These are phyloP conservation scores for Cadophora sp. DNA, from an alignment of 2,329 filamentous ascomycete genomes.

Conservation along the genomic window DNA sequence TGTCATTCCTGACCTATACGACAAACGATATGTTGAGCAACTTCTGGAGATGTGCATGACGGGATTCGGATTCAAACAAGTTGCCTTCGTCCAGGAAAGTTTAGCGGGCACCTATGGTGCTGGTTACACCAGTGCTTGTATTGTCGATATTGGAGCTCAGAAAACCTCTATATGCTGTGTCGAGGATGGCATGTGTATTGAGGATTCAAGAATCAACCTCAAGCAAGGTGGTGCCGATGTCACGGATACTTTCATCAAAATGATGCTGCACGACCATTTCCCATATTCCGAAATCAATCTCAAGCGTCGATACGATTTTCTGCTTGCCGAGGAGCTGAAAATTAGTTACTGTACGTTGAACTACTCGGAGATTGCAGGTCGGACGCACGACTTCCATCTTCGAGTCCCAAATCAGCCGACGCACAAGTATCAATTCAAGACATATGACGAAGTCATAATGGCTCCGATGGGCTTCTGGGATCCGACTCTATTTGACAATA, in stretches of 20 bases:
- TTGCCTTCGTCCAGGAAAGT: slow-evolving; percentile 96
- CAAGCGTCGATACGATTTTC: slow-evolving; percentile 85
- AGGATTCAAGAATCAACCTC: slow-evolving; percentile 93
- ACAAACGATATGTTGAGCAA: slow-evolving; percentile 88
- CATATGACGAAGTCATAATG: slow-evolving; percentile 95
- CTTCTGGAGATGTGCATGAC: slow-evolving; percentile 84
- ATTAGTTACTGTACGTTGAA: slow-evolving; percentile 91
- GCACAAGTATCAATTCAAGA: slow-evolving; percentile 93
- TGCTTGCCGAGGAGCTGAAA: slow-evolving; percentile 95
- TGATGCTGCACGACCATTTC: slow-evolving; percentile 97
- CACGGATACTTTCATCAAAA: slow-evolving; percentile 93
- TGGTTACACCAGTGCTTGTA: slow-evolving; percentile 91
- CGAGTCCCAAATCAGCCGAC: slow-evolving; percentile 88
- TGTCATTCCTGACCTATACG: slow-evolving; percentile 95
- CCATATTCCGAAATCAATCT: slow-evolving; percentile 96
- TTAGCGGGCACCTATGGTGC: slow-evolving; percentile 94
- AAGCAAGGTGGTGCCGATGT: slow-evolving; percentile 94
- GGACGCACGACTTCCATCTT: slow-evolving; percentile 88
- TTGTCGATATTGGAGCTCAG: slow-evolving; percentile 95
- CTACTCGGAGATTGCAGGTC: slow-evolving; percentile 87
- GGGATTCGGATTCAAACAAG: slow-evolving; percentile 86
- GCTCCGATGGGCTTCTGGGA: slow-evolving; percentile 95
- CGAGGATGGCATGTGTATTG: slow-evolving; percentile 92
- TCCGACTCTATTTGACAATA: slow-evolving; percentile 84
- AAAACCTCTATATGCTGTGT: slow-evolving; percentile 98